Evolutionary conservation across 78 protist genomes (phyloP).

Genomic region (Neovahlkampfia damariscottae): DNA sequence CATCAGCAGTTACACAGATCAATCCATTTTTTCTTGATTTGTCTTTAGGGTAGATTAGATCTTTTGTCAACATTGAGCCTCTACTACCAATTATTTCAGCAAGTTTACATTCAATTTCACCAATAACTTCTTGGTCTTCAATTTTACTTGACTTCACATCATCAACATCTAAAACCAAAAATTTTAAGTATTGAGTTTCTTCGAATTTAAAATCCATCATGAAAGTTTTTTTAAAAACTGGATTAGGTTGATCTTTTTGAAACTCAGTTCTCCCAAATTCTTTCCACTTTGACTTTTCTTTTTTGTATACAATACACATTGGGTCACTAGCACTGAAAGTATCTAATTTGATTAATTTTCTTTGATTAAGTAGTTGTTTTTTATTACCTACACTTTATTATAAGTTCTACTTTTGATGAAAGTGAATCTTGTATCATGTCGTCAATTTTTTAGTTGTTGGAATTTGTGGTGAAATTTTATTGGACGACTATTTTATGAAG

Average conservation of each 20-base stretch:
- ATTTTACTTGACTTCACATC: background rate
- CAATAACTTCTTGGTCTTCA: background rate
- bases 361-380: no score
- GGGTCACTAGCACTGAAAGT: no score
- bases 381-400: no score
- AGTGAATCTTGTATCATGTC: no score
- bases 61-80: background rate
- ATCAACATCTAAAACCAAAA: background rate
- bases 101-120: background rate
- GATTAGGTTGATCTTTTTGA: background rate
- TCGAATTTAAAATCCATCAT: background rate
- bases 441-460: no score
- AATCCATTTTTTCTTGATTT: background rate
- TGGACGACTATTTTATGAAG: no score
- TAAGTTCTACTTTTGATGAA: no score
- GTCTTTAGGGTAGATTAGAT: background rate
- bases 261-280: background rate
- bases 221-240: background rate
- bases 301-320: no score
- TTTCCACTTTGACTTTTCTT: no score
- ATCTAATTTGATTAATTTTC: no score
- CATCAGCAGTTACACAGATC: background rate
- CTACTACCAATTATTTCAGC: background rate
- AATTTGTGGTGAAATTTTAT: no score
- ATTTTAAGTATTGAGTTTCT: background rate